phyloP scores from a whole-genome alignment of 108 stramenopile genomes.

The Mediolabrus comicus region DNA sequence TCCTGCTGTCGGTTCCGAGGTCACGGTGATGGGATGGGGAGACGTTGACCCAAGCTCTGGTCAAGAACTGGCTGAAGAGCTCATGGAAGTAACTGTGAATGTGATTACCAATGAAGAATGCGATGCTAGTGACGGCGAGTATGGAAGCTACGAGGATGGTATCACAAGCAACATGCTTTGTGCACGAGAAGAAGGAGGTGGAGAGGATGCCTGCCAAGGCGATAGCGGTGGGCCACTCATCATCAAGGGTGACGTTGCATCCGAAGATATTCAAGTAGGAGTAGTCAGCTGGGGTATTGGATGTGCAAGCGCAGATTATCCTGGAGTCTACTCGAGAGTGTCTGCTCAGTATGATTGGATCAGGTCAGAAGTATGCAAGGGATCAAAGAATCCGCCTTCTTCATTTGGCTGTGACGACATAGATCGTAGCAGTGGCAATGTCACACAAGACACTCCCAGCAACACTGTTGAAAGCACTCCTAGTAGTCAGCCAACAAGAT shows the following conservation, averaged over 20 bases:
- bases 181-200: slow-evolving; percentile 16
- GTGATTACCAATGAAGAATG: slow-evolving; percentile 36
- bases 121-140: background rate
- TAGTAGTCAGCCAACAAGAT: background rate
- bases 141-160: slow-evolving; percentile 14
- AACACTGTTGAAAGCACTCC: background rate
- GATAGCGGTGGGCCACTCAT: slow-evolving; percentile 3
- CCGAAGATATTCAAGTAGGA: slow-evolving; percentile 43
- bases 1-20: slow-evolving; percentile 6
- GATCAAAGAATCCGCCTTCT: background rate
- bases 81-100: slow-evolving; percentile 40
- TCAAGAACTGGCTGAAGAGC: background rate
- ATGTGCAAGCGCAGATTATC: slow-evolving; percentile 44
- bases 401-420: background rate
- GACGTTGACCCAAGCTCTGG: slow-evolving; percentile 19
- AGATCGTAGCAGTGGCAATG: background rate
- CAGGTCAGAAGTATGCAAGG: slow-evolving; percentile 18
- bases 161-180: slow-evolving; percentile 45
- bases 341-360: slow-evolving; percentile 41
- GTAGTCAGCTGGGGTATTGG: slow-evolving; percentile 61
- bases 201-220: slow-evolving; percentile 42
- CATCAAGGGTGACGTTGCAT: slow-evolving; percentile 1
- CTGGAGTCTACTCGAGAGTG: slow-evolving; percentile 54
- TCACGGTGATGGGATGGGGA: slow-evolving; percentile 41
- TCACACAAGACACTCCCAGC: background rate